phyloP scores from a whole-genome alignment of 768 basidiomycete species.

The Leucosporidium scottii region DNA sequence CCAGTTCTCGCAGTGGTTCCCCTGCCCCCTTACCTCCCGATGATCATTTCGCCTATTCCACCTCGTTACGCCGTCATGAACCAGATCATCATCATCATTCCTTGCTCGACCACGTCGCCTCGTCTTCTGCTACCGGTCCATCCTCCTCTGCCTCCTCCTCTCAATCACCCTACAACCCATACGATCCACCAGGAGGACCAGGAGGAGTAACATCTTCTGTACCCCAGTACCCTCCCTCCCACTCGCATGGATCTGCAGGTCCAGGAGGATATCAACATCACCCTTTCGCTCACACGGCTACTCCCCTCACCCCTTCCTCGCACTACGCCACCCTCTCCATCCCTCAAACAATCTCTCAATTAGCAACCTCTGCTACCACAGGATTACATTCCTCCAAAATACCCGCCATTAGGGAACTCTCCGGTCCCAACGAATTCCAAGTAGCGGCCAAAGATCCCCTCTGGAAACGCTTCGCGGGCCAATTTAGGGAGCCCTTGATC shows the following conservation, averaged over 20 bases:
- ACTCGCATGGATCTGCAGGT: not conserved
- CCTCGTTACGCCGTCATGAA: slow-evolving; percentile 17
- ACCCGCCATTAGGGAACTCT: slow-evolving; percentile 34
- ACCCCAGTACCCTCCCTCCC: not conserved
- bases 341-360: slow-evolving; percentile 18
- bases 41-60: slow-evolving; percentile 23
- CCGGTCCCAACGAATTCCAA: slow-evolving; percentile 70
- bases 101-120: not conserved
- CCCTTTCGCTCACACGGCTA: slow-evolving; percentile 29
- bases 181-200: not conserved
- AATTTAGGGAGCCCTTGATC: slow-evolving; percentile 91
- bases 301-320: slow-evolving; percentile 26
- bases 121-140: not conserved
- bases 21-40: slow-evolving; percentile 14
- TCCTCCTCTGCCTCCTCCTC: too few species aligned
- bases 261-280: slow-evolving; percentile 10
- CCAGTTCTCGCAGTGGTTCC: not conserved
- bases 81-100: slow-evolving; percentile 21
- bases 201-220: not conserved
- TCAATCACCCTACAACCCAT: not conserved
- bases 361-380: slow-evolving; percentile 14
- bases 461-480: slow-evolving; percentile 82
- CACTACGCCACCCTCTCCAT: slow-evolving; percentile 25
- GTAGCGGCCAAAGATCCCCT: slow-evolving; percentile 73
- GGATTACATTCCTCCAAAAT: slow-evolving; percentile 31